phyloP scores from a whole-genome alignment of 768 basidiomycete species.

The Suillus subluteus region DNA sequence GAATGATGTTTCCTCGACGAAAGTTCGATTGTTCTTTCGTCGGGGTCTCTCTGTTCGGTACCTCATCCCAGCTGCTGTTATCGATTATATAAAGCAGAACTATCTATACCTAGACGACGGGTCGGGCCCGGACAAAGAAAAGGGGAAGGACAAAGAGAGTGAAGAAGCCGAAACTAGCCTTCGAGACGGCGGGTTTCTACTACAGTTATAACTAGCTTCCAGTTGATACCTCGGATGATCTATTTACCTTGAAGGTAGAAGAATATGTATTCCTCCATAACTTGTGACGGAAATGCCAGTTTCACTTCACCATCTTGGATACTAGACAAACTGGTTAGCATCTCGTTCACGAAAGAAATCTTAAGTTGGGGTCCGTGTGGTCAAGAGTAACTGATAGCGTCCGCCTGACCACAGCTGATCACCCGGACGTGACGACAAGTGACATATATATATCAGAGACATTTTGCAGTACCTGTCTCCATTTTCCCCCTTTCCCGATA shows the following conservation, averaged over 20 bases:
- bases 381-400: no score
- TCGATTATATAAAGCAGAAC: constrained; percentile 91
- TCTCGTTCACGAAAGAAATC: not conserved
- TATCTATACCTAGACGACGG: constrained; percentile 74
- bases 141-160: constrained; percentile 40
- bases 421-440: no score
- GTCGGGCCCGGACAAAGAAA: constrained; percentile 37
- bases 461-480: no score
- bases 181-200: not conserved
- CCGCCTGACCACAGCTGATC: no score
- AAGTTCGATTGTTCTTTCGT: constrained; percentile 80
- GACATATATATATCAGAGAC: no score
- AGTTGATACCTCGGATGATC: not conserved
- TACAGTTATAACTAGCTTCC: not conserved
- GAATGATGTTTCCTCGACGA: constrained; percentile 96
- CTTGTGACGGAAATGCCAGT: not conserved
- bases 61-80: constrained; percentile 87
- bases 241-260: not conserved
- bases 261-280: not conserved
- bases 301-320: not conserved
- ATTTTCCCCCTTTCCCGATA: no score
- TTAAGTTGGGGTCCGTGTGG: not conserved
- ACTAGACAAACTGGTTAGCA: not conserved
- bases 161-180: not conserved
- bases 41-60: constrained; percentile 86